These are phyloP conservation scores for Zea mays DNA, from an alignment of 176 grass and related monocot species.

Conservation along the genomic window Zm-B73-REFERENCE-NAM-5.0 NC_050100.1:26449501-26450000, in stretches of 20 bases:
- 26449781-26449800: background rate
- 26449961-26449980: conserved; percentile 3
- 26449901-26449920: background rate
- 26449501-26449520: background rate
- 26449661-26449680: conserved; percentile 52
- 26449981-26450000: conserved; percentile 13
- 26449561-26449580: conserved; percentile 23
- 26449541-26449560: background rate
- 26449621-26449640: conserved; percentile 64
- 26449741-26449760: background rate
- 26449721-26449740: background rate
- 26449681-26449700: background rate
- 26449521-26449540: background rate
- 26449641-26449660: conserved; percentile 75
- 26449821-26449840: conserved; percentile 20
- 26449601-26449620: conserved; percentile 77
- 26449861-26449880: background rate
- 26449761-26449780: background rate
- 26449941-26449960: conserved; percentile 20
- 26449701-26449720: background rate
- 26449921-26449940: conserved; percentile 7
- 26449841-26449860: background rate
- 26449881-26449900: conserved; percentile 4
- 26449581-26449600: conserved; percentile 78
- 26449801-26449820: conserved; percentile 20